phyloP scores from a whole-genome alignment of 2,329 filamentous ascomycete species.

The Ceratocystis smalleyi region DNA sequence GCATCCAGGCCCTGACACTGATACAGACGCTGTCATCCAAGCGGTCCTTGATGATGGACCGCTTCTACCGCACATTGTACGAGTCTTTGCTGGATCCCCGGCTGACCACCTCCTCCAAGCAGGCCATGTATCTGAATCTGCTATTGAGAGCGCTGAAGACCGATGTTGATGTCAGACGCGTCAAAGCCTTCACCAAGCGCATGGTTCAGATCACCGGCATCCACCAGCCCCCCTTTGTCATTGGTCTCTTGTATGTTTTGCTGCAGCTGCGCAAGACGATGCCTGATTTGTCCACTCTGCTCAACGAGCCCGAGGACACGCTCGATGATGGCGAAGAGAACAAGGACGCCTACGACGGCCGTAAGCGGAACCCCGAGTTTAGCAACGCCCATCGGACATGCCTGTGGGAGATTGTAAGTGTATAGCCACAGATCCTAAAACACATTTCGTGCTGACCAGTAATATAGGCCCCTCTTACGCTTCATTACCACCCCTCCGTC shows the following conservation, averaged over 20 bases:
- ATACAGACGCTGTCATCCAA: constrained; percentile 80
- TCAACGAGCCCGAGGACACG: constrained; percentile 62
- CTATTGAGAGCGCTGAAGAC: constrained; percentile 76
- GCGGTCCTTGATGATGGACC: constrained; percentile 68
- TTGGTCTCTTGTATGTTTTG: constrained; percentile 80
- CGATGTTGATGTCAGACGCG: constrained; percentile 76
- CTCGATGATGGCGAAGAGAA: constrained; percentile 46
- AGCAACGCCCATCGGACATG: constrained; percentile 87
- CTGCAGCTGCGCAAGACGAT: constrained; percentile 67
- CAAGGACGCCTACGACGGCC: constrained; percentile 55
- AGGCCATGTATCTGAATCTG: constrained; percentile 86
- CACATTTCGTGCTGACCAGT: constrained; percentile 18
- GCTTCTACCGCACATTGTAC: constrained; percentile 91
- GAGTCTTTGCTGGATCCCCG: constrained; percentile 87
- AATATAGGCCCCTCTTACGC: constrained; percentile 45
- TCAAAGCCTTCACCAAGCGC: constrained; percentile 92
- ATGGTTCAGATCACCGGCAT: constrained; percentile 74
- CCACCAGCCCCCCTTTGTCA: constrained; percentile 85
- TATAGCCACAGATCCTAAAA: not conserved
- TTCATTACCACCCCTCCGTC: constrained; percentile 88
- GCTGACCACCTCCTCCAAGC: constrained; percentile 78
- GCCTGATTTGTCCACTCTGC: constrained; percentile 60
- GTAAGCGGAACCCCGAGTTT: constrained; percentile 81
- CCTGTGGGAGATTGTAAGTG: constrained; percentile 70
- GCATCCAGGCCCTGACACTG: constrained; percentile 83